Evolutionary conservation across 2,329 filamentous ascomycete species (phyloP).

Genomic region (Penicillium rolfsii): DNA sequence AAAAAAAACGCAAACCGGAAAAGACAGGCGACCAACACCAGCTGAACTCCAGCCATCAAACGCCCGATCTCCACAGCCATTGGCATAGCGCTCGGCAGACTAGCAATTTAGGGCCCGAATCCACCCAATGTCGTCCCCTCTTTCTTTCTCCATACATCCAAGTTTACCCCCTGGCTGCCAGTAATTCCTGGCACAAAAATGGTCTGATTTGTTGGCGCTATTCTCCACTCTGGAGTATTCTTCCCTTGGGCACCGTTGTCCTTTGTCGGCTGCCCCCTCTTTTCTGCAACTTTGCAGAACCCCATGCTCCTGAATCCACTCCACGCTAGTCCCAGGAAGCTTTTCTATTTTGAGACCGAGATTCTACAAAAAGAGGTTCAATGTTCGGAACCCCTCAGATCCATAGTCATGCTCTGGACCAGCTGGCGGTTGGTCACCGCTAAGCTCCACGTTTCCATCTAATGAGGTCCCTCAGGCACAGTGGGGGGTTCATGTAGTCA

Average conservation of each 20-base stretch:
- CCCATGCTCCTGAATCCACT: background rate
- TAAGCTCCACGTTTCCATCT: background rate
- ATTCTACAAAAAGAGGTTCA: background rate
- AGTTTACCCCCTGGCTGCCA: background rate
- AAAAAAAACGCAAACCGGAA: background rate
- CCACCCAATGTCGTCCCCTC: conserved; percentile 12
- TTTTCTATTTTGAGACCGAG: background rate
- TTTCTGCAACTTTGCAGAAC: background rate
- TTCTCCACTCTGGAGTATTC: conserved; percentile 7
- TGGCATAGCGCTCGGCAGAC: conserved; percentile 21
- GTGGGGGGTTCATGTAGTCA: background rate
- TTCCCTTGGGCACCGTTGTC: background rate
- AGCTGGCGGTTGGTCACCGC: background rate
- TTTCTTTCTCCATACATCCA: background rate
- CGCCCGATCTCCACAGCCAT: conserved; percentile 21
- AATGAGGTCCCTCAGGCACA: conserved; percentile 9
- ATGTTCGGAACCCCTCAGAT: background rate
- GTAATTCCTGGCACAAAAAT: background rate
- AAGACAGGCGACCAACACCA: conserved; percentile 23
- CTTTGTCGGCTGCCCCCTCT: background rate
- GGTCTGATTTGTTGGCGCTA: conserved; percentile 5
- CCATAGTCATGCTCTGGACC: background rate
- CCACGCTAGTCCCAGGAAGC: background rate
- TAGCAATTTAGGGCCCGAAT: conserved; percentile 26
- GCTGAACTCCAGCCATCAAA: conserved; percentile 28